Evolutionary conservation across 1,139 yeast species (phyloP).

Genomic region (Geotrichum restrictum): DNA sequence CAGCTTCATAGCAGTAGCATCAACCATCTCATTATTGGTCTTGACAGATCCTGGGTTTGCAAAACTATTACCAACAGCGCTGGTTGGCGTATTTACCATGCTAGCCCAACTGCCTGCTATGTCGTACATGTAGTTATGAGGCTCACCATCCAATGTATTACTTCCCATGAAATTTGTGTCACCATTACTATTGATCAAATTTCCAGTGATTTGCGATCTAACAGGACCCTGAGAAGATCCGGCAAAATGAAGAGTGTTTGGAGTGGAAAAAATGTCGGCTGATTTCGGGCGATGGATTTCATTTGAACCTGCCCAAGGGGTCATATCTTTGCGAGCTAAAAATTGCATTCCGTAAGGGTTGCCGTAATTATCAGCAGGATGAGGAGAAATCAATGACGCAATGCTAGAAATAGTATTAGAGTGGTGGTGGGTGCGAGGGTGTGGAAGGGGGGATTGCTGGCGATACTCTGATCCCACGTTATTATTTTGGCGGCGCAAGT

Average conservation of each 20-base stretch:
- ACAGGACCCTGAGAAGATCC: neutral
- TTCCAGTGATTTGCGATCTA: neutral
- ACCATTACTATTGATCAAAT: neutral
- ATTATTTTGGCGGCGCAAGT: neutral
- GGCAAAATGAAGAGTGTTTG: neutral
- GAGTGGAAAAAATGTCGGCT: slow-evolving; percentile 25
- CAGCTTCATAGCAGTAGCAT: slow-evolving; percentile 38
- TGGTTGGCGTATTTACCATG: slow-evolving; percentile 28
- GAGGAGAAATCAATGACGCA: slow-evolving; percentile 11
- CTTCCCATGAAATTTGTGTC: neutral
- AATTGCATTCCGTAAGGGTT: neutral
- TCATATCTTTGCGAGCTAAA: slow-evolving; percentile 8
- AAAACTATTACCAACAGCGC: slow-evolving; percentile 23
- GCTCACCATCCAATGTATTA: neutral
- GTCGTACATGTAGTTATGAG: neutral
- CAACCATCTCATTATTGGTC: slow-evolving; percentile 31
- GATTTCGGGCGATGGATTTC: slow-evolving; percentile 34
- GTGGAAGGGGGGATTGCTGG: slow-evolving; percentile 12
- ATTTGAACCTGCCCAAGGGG: slow-evolving; percentile 19
- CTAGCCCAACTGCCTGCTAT: slow-evolving; percentile 29
- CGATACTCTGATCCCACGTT: neutral
- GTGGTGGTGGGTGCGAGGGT: slow-evolving; percentile 16
- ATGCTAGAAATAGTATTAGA: slow-evolving; percentile 16
- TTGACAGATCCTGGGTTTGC: slow-evolving; percentile 12
- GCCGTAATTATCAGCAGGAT: neutral